Percentiles rank a stretch among this genome's conserved stretches.
Evolutionary conservation across 2,329 filamentous ascomycete genomes (phyloP).

Genomic region (Aspergillus spinulosporus): DNA sequence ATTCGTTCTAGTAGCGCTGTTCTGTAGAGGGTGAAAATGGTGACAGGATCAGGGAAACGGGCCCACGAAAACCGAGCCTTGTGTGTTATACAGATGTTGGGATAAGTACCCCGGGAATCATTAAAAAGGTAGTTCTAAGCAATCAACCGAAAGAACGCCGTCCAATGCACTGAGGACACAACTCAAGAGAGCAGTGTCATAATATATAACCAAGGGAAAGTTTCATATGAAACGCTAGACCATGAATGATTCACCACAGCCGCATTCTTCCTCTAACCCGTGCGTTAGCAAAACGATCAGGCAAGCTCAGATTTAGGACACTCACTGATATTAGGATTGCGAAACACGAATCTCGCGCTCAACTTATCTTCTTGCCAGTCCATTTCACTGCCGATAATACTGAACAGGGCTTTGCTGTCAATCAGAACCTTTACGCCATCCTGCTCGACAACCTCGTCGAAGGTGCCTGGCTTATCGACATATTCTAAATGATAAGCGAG

Average conservation of each 20-base stretch:
- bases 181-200: slow-evolving; percentile 19
- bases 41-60: background rate
- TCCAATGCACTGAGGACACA: slow-evolving; percentile 36
- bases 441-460: slow-evolving; percentile 92
- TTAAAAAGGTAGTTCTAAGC: slow-evolving; percentile 13
- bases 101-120: slow-evolving; percentile 23
- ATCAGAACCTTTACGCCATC: slow-evolving; percentile 95
- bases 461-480: slow-evolving; percentile 81
- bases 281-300: slow-evolving; percentile 24
- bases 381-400: slow-evolving; percentile 98
- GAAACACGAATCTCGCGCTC: slow-evolving; percentile 88
- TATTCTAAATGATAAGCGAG: slow-evolving; percentile 93
- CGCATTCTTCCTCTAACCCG: slow-evolving; percentile 83
- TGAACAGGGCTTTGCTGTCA: slow-evolving; percentile 95
- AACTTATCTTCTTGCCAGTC: slow-evolving; percentile 97
- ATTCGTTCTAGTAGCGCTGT: background rate
- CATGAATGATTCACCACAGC: slow-evolving; percentile 96
- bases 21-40: background rate
- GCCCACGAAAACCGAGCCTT: background rate
- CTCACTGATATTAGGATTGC: slow-evolving; percentile 98
- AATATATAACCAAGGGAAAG: slow-evolving; percentile 16
- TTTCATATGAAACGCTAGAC: slow-evolving; percentile 47
- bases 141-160: slow-evolving; percentile 33
- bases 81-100: slow-evolving; percentile 16
- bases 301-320: slow-evolving; percentile 28